These are phyloP conservation scores for Talaromyces sp. DNA, from an alignment of 2,329 filamentous ascomycete species.

Conservation along the genomic window DNA sequence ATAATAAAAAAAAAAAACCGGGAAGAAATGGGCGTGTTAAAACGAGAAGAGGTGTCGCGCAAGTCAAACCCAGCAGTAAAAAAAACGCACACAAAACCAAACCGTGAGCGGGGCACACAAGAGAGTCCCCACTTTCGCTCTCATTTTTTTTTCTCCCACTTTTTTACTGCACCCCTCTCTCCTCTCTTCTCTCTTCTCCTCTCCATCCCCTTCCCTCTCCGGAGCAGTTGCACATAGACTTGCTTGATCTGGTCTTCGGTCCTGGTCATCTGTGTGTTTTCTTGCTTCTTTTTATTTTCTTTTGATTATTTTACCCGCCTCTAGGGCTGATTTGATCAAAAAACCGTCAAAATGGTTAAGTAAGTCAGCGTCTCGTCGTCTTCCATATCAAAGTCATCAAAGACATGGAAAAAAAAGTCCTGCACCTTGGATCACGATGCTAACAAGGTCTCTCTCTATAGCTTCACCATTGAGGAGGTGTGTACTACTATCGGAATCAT, in stretches of 20 bases:
- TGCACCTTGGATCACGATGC: slow-evolving; percentile 13
- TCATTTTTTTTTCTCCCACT: slow-evolving; percentile 31
- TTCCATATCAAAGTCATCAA: neutral
- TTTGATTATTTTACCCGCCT: slow-evolving; percentile 38
- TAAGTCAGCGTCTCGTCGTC: slow-evolving; percentile 61
- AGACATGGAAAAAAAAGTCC: neutral
- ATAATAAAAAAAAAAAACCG: too few species aligned
- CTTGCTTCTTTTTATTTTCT: slow-evolving; percentile 31
- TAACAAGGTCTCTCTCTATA: slow-evolving; percentile 48
- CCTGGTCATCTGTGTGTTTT: slow-evolving; percentile 46
- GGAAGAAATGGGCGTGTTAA: too few species aligned
- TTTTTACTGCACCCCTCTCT: slow-evolving; percentile 28
- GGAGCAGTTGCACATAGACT: slow-evolving; percentile 46
- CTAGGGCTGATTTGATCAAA: slow-evolving; percentile 41
- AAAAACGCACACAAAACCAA: slow-evolving; percentile 26
- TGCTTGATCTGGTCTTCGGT: slow-evolving; percentile 44
- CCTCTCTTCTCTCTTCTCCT: slow-evolving; percentile 29
- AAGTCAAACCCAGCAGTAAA: too few species aligned
- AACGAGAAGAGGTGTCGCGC: too few species aligned
- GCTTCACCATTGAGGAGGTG: slow-evolving; percentile 96
- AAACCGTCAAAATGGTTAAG: slow-evolving; percentile 99
- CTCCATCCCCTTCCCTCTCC: slow-evolving; percentile 30
- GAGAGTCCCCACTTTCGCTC: slow-evolving; percentile 32
- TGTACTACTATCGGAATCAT: slow-evolving; percentile 32
- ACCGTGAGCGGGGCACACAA: slow-evolving; percentile 20